These are phyloP conservation scores for Eutrema heterophyllum DNA, from an alignment of 345 rosid genomes.

Conservation along the genomic window DNA sequence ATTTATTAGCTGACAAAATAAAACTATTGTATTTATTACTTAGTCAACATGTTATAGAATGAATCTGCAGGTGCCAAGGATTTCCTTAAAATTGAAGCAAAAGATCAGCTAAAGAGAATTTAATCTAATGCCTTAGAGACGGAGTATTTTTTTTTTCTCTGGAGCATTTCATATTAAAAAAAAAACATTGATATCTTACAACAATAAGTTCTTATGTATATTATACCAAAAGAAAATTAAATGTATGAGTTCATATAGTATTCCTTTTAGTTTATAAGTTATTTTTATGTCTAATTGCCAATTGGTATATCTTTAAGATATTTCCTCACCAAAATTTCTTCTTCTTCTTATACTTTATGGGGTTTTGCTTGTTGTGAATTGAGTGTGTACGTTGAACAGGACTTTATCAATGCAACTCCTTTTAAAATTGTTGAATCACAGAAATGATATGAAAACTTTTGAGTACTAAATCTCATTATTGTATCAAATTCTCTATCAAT, in stretches of 20 bases:
- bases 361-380: neutral
- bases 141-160: too few species aligned
- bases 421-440: neutral
- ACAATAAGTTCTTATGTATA: too few species aligned
- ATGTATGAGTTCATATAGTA: neutral
- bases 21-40: neutral
- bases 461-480: neutral
- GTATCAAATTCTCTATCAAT: too few species aligned
- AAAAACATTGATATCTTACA: too few species aligned
- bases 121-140: neutral
- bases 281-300: neutral
- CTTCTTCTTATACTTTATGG: neutral
- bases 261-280: neutral
- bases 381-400: neutral
- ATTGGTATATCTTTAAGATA: neutral
- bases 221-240: too few species aligned
- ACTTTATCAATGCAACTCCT: constrained; percentile 9
- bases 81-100: constrained; percentile 10
- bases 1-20: neutral
- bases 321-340: neutral
- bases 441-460: constrained; percentile 3
- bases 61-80: constrained; percentile 1
- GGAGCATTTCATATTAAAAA: too few species aligned
- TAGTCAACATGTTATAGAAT: neutral
- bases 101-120: neutral